Evolutionary conservation across 495 filamentous ascomycete genomes (phyloP), one percentile per base, ranked within the genome.

Genomic region (Penicillium desertorum): DNA sequence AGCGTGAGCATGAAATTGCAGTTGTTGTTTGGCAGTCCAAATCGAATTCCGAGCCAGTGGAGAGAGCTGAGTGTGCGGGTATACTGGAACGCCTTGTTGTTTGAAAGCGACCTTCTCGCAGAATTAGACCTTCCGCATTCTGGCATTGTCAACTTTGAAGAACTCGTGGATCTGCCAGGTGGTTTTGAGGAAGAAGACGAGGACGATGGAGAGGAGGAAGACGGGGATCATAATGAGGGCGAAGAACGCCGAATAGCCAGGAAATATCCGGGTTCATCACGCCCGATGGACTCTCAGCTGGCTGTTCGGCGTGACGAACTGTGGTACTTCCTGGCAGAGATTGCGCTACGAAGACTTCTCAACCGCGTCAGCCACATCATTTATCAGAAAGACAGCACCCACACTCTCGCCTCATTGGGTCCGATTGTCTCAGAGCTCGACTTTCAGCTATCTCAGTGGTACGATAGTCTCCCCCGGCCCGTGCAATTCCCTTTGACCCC

Each of bases 321-420:
- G 32, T 92, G 89, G 89, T 91, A 93, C 66, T 92, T 91, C 65
- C 71, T 92, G 55, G 88, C 88, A 30, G 88, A 93, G 65, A 91
- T 92, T 55, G 88, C 88, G 17, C 72, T 93, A 11, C 83, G 88
- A 46, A 79, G 88, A 55, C 81, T 92, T 10, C 79, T 92, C 52
- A 92, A 91, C 67, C 81, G 87, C 46, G 89, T 91, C 62, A 88
- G 84, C 71, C 86, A 91, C 68, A 82, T 91, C 61, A 89, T 92
- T 57, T 92, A 91, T 69, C 85, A 84, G 59, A 88, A 88, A 64
- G 86, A 87, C 60, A 84, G 82, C 44, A 79, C 84, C 66, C 82
- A 85, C 1, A 85, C 85, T 25, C 86, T 89, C 20, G 79, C 82
- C 14, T 84, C 86, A 44, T 77, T 92, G 17, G 87, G 89, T 17